Conservation (phyloP, 495 filamentous ascomycete species). For the Talaromyces stipitatus region DNA sequence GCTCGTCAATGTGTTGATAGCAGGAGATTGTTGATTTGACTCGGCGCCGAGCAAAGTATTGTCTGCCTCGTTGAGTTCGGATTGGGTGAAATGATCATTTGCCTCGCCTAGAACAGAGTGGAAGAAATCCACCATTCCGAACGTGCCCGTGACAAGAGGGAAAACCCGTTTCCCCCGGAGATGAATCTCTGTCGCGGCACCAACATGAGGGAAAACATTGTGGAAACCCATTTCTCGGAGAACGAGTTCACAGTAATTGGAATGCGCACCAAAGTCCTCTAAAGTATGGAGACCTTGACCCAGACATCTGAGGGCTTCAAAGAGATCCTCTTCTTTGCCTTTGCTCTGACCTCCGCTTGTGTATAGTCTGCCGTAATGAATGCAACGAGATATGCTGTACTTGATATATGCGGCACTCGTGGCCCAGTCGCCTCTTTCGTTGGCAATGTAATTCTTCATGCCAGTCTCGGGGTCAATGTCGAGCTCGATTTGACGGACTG, state of each 20-base stretch:
- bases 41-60: conserved; percentile 58
- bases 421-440: conserved; percentile 75
- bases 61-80: conserved; percentile 87
- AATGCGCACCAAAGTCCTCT: conserved; percentile 94
- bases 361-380: conserved; percentile 86
- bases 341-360: conserved; percentile 56
- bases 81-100: conserved; percentile 91
- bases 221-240: conserved; percentile 77
- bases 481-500: conserved; percentile 66
- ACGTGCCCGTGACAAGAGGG: conserved; percentile 82
- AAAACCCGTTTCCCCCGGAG: conserved; percentile 67
- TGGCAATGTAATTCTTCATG: conserved; percentile 99
- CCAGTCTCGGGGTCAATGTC: conserved; percentile 77
- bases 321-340: conserved; percentile 79
- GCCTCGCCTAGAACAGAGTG: conserved; percentile 96
- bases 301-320: conserved; percentile 79
- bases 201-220: conserved; percentile 81
- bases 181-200: conserved; percentile 64
- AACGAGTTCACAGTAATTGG: conserved; percentile 85
- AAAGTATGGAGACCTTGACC: conserved; percentile 90
- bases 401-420: conserved; percentile 88
- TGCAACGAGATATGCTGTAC: conserved; percentile 72
- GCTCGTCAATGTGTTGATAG: conserved; percentile 53
- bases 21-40: conserved; percentile 36
- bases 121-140: conserved; percentile 92